Conservation (phyloP, 495 filamentous ascomycete genomes). For the Lasiosphaeria hispida region DNA sequence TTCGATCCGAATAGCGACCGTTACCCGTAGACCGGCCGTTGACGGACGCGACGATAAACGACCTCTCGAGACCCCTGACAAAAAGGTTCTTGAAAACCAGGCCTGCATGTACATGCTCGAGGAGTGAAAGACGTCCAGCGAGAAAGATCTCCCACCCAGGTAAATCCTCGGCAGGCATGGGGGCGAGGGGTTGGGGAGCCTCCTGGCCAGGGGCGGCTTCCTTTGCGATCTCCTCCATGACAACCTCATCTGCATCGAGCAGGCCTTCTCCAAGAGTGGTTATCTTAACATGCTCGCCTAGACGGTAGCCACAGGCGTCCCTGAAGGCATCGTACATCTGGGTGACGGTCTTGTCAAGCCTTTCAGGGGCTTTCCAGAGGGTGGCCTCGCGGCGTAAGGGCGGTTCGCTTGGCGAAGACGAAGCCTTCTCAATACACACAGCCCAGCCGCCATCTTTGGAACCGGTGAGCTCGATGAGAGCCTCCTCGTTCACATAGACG, state of each 20-base stretch:
- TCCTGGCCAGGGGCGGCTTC: neutral
- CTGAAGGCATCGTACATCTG: constrained; percentile 67
- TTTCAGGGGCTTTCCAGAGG: constrained; percentile 63
- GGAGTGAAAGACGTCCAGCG: constrained; percentile 31
- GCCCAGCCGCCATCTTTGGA: constrained; percentile 57
- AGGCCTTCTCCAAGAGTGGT: constrained; percentile 33
- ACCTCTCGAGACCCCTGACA: constrained; percentile 43
- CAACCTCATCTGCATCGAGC: constrained; percentile 39
- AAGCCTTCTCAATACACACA: constrained; percentile 50
- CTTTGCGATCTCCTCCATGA: constrained; percentile 30
- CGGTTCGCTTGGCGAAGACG: constrained; percentile 13
- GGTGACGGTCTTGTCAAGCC: constrained; percentile 60
- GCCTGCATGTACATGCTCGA: constrained; percentile 48
- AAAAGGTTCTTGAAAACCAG: constrained; percentile 49
- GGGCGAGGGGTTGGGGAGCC: constrained; percentile 6
- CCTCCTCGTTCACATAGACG: constrained; percentile 64
- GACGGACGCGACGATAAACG: constrained; percentile 46
- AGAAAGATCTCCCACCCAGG: constrained; percentile 33
- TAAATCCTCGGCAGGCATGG: constrained; percentile 19
- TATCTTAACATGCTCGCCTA: constrained; percentile 60
- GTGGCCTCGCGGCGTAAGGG: constrained; percentile 52
- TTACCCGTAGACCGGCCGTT: constrained; percentile 40
- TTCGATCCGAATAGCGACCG: constrained; percentile 37
- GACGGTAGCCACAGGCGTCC: constrained; percentile 60
- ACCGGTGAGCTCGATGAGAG: constrained; percentile 55